These are phyloP conservation scores for Vitis hybrid DNA, from an alignment of 177 flowering plant genomes.

Conservation along the genomic window DNA sequence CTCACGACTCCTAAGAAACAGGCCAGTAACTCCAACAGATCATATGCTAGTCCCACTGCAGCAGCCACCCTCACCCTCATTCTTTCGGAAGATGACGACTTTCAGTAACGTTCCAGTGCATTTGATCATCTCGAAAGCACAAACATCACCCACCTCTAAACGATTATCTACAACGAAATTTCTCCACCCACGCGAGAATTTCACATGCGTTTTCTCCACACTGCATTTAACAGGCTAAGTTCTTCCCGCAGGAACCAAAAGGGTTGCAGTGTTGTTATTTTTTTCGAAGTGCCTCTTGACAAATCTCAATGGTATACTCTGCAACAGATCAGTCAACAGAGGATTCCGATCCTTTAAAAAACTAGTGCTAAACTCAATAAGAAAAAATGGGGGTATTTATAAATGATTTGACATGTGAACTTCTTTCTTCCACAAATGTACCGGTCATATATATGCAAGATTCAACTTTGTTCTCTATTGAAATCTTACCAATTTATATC, in stretches of 20 bases:
- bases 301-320: constrained; percentile 2
- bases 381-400: too few species aligned
- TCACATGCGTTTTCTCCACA: too few species aligned
- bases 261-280: background rate
- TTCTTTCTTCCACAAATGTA: background rate
- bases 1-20: too few species aligned
- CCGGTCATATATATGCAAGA: too few species aligned
- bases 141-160: constrained; percentile 28
- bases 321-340: background rate
- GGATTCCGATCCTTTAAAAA: too few species aligned
- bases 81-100: background rate
- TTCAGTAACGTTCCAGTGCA: background rate
- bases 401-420: background rate
- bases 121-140: constrained; percentile 26
- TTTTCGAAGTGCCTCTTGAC: background rate
- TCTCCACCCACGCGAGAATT: constrained; percentile 21
- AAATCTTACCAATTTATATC: background rate
- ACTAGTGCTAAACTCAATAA: too few species aligned
- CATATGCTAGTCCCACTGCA: too few species aligned
- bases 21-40: too few species aligned
- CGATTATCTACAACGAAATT: constrained; percentile 21
- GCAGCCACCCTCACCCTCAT: background rate
- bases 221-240: background rate
- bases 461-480: too few species aligned
- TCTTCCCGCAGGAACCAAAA: constrained; percentile 3